A percentile compares a stretch with the other conserved stretches of the same genome.
phyloP scores from a whole-genome alignment of 2,329 filamentous ascomycete genomes.

The Stylonectria norvegica region DNA sequence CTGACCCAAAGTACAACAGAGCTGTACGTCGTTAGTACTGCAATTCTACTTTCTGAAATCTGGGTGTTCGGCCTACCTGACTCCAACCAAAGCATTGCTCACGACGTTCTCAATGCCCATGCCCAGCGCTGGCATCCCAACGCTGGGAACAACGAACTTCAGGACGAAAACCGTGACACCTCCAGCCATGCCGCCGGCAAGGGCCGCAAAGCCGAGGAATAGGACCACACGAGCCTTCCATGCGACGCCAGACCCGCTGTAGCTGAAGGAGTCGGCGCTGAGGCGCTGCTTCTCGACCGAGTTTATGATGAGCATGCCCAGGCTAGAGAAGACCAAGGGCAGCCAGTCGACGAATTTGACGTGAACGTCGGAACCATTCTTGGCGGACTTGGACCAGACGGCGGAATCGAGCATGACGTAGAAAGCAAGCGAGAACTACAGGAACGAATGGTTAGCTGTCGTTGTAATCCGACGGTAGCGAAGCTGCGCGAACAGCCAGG shows the following conservation, averaged over 20 bases:
- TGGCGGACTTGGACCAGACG: conserved; percentile 60
- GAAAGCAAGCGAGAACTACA: conserved; percentile 65
- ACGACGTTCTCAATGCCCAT: conserved; percentile 67
- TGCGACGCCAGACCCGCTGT: conserved; percentile 60
- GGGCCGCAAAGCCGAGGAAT: conserved; percentile 62
- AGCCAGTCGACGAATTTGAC: conserved; percentile 69
- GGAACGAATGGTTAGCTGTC: neutral
- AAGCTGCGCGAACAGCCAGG: too few relatives aligned
- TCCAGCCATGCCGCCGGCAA: conserved; percentile 66
- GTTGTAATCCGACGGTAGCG: too few relatives aligned
- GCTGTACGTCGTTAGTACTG: conserved; percentile 35
- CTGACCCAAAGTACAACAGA: conserved; percentile 64
- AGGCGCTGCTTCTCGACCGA: conserved; percentile 64
- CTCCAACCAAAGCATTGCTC: conserved; percentile 59
- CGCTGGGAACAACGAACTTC: conserved; percentile 57
- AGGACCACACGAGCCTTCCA: conserved; percentile 68
- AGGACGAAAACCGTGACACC: conserved; percentile 66
- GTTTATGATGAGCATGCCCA: conserved; percentile 69
- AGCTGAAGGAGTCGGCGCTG: conserved; percentile 60
- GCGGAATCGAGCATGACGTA: conserved; percentile 66
- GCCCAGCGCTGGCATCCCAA: conserved; percentile 56
- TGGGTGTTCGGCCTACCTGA: conserved; percentile 44
- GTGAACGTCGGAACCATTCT: conserved; percentile 58
- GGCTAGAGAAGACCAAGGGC: conserved; percentile 62
- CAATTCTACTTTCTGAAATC: too few relatives aligned